Evolutionary conservation across 2,329 filamentous ascomycete genomes (phyloP), one percentile per base, ranked within the genome.

Genomic region (Arthrobotrys pseudoclavata): DNA sequence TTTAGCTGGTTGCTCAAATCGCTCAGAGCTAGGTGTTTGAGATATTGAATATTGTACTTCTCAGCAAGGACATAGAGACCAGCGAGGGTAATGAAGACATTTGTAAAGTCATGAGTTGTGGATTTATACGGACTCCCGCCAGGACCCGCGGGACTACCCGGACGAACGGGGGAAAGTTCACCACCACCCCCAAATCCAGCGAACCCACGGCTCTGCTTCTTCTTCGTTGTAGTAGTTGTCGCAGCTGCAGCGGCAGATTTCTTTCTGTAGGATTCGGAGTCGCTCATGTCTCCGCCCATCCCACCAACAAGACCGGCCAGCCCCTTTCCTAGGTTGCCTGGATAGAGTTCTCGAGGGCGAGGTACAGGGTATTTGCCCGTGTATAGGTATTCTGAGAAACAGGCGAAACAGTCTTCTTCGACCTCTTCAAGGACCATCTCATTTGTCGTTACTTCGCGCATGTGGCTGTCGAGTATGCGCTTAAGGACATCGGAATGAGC

Each of bases 371-470:
- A 87, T 64, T 86, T 83, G 9, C 86, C 85, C 0, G 84, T 86
- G 72, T 87, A 87, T 12, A 85, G 85, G 82, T 85, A 87, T 77
- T 87, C 84, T 76, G 83, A 85, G 79, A 87, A 87, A 1, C 84
- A 84, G 29, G 85, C 82, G 74, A 87, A 87, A 1, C 86, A 86
- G 52, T 85, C 84, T 12, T 85, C 85, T 74, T 87, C 85, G 57
- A 86, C 83, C 3, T 86, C 85, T 62, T 86, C 84, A 71, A 86
- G 79, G 18, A 85, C 82, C 12, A 84, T 85, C 34, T 84, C 83
- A 10, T 83, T 82, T 48, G 84, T 83, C 42, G 82, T 83, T 2
- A 85, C 85, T 79, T 87, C 85, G 42, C 84, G 83, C 62, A 85
- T 86, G 24, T 84, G 81, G 48, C 85, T 84, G 79, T 85, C 85